Evolutionary conservation across 495 filamentous ascomycete genomes (phyloP).

Genomic region (Recurvomyces mirabilis): DNA sequence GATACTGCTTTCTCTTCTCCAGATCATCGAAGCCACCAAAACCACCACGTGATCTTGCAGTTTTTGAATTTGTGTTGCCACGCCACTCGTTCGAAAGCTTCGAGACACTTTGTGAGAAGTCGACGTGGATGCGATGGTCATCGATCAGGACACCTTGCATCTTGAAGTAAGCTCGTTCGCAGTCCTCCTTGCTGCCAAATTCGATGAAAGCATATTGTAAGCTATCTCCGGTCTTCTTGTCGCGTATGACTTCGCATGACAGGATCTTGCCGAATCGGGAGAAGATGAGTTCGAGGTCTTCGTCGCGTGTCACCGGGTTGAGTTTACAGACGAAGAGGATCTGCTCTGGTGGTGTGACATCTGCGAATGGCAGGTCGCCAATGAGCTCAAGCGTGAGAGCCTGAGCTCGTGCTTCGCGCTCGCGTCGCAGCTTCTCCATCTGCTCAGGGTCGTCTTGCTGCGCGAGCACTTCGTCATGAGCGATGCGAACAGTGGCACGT

Average conservation of each 20-base stretch:
- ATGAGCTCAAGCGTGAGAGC: conserved; percentile 96
- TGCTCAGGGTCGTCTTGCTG: conserved; percentile 68
- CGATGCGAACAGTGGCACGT: conserved; percentile 80
- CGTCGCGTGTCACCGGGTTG: conserved; percentile 91
- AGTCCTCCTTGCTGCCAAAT: conserved; percentile 82
- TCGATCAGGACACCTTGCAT: conserved; percentile 96
- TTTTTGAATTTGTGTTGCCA: conserved; percentile 72
- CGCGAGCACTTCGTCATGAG: conserved; percentile 71
- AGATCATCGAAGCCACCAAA: conserved; percentile 81
- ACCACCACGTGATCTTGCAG: conserved; percentile 55
- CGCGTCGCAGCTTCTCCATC: conserved; percentile 67
- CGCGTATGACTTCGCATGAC: conserved; percentile 92
- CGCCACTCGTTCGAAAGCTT: conserved; percentile 87
- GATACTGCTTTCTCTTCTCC: conserved; percentile 85
- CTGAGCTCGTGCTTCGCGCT: conserved; percentile 87
- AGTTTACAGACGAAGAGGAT: conserved; percentile 97
- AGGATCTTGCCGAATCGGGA: conserved; percentile 92
- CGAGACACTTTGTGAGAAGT: conserved; percentile 93
- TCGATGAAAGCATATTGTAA: conserved; percentile 97
- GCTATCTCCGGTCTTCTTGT: conserved; percentile 87
- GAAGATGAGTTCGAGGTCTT: conserved; percentile 91
- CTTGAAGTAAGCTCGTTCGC: conserved; percentile 95
- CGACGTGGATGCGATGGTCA: conserved; percentile 94
- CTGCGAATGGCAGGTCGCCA: conserved; percentile 92
- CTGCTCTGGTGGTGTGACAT: conserved; percentile 96